phyloP scores from a whole-genome alignment of 805 yeast species.

The Tetrapisispora iriomotensis region DNA sequence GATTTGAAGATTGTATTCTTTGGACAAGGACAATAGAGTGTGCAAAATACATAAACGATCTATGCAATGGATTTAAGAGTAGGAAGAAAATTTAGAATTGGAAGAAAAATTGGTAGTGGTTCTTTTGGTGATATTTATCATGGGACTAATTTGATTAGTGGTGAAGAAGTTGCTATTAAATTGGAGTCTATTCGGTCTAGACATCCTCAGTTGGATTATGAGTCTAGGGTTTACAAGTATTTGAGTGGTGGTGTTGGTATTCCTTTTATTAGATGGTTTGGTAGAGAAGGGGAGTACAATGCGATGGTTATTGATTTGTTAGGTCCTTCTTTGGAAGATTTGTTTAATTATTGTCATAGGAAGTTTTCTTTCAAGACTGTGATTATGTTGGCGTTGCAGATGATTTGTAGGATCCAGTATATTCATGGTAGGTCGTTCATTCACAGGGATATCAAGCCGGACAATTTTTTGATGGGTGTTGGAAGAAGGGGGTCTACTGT shows the following conservation, averaged over 20 bases:
- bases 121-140: slow-evolving; percentile 95
- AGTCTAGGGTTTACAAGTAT: slow-evolving; percentile 91
- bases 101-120: slow-evolving; percentile 94
- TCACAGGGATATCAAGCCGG: slow-evolving; percentile 80
- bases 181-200: slow-evolving; percentile 84
- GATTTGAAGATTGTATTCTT: too few relatives aligned
- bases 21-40: too few relatives aligned
- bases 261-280: slow-evolving; percentile 95
- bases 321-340: slow-evolving; percentile 92
- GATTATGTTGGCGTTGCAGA: slow-evolving; percentile 85
- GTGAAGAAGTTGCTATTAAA: slow-evolving; percentile 97
- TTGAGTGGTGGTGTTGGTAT: slow-evolving; percentile 96
- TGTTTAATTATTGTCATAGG: slow-evolving; percentile 92
- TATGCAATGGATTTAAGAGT: slow-evolving; percentile 71
- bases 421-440: slow-evolving; percentile 92
- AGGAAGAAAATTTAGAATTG: slow-evolving; percentile 91
- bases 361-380: slow-evolving; percentile 92
- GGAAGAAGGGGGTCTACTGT: slow-evolving; percentile 95
- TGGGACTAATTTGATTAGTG: slow-evolving; percentile 88
- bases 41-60: neutral
- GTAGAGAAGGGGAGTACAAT: slow-evolving; percentile 92
- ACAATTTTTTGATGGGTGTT: slow-evolving; percentile 76
- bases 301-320: slow-evolving; percentile 95
- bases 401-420: slow-evolving; percentile 88
- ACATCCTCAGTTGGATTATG: slow-evolving; percentile 96